Conservation (phyloP, 1,284 basidiomycete genomes). For the Leccinum subrobustum region DNA sequence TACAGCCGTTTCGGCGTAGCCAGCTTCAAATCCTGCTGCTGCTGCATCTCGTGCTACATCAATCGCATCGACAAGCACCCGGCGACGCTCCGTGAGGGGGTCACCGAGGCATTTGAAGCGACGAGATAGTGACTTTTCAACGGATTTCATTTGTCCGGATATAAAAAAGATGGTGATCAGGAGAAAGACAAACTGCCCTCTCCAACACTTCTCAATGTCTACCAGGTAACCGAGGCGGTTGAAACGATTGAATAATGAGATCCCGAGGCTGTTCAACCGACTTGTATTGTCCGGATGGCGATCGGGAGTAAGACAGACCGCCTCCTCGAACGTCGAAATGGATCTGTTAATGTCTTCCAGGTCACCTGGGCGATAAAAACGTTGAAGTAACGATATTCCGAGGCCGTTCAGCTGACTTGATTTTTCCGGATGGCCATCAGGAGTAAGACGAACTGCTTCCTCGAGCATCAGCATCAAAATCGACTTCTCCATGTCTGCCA, state of each 20-base stretch:
- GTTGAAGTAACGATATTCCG: not conserved
- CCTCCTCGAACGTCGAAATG: not conserved
- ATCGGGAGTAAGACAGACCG: not conserved
- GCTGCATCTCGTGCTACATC: not conserved
- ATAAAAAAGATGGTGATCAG: not conserved
- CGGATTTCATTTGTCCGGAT: not conserved
- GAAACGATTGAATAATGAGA: not conserved
- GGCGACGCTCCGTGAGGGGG: conserved; percentile 2
- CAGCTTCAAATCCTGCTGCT: not conserved
- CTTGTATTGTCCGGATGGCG: not conserved
- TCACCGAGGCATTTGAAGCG: not conserved
- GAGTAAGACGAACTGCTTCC: not conserved
- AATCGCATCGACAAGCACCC: not conserved
- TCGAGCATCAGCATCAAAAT: not conserved
- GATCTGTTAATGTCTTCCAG: not conserved
- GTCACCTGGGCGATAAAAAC: not conserved
- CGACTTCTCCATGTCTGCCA: not conserved
- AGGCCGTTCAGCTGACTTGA: not conserved
- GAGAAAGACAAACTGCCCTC: not conserved
- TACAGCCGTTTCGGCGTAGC: not conserved
- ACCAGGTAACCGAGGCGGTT: not conserved
- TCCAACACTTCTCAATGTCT: not conserved
- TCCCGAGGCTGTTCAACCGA: not conserved
- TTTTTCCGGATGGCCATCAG: not conserved
- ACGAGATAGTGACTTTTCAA: not conserved